Base-by-base conservation (phyloP, 495 filamentous ascomycete species). In the Penicillium riverlandense region DNA sequence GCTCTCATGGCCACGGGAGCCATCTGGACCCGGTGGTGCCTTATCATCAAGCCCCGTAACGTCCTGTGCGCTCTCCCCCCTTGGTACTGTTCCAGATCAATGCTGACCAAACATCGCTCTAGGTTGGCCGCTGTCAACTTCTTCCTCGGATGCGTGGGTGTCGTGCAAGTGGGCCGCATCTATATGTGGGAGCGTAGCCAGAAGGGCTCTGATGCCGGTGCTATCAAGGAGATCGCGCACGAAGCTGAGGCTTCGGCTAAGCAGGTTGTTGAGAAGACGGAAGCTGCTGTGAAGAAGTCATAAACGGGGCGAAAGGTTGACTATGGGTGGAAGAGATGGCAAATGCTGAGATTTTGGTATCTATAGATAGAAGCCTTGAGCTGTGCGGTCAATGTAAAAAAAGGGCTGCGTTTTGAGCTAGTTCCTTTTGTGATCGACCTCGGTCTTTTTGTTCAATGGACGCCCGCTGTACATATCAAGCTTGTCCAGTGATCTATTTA, bases 11-110 rank as follows among this genome's bases (percentile, higher is more conserved):
- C 78, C 41, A 98, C 92, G n/a, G 92, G 92, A 41, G 64, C 79
- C 35, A 98, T 98, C 74, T 98, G 92, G 92, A 98, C 92, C 27
- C 80, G 92, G 30, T 98, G 92, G 92, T 98, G 92, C 74, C 75
- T 96, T 64, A 84, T 98, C 60, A 98, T 98, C 70, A 90, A 82
- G 63, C 92, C 92, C 46, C 78, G 78, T 61, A 98, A 98, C 72
- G 71, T 84, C 48, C 82, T 95, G 88, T 91, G 70, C 31, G 83
- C 52, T 31, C 43, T 45, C 13, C 29, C 11, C 34, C 2, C 29
- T 12, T 15, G 13, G n/a, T 15, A 14, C 30, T 42, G 29, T 27
- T 15, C 7, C n/a, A 8, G 29, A 37, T 16, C 37, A 33, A 37
- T 28, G 29, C 37, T 44, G 28, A 50, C 47, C 40, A 40, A 31